Conservation (phyloP, 441 rosid species). For the Francoa sonchifolia region DNA sequence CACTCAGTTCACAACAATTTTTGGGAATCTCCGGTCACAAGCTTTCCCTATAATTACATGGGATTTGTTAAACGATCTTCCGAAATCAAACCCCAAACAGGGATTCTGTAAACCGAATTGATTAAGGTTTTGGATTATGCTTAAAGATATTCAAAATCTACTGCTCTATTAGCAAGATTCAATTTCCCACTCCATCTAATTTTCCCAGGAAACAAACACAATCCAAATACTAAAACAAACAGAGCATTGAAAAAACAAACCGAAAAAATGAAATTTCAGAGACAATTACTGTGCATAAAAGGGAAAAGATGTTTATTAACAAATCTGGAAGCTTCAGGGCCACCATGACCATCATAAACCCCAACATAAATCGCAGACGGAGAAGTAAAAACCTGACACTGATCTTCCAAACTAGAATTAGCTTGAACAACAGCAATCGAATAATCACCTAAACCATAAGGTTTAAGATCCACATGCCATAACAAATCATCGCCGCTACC, state of each 20-base stretch:
- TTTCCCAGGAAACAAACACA: neutral
- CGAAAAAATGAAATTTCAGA: too few species aligned
- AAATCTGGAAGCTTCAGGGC: constrained; percentile 83
- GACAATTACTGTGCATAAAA: constrained; percentile 41
- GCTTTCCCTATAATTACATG: too few species aligned
- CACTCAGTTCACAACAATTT: too few species aligned
- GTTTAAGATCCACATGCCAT: constrained; percentile 70
- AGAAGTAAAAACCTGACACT: constrained; percentile 66
- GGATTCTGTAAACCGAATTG: too few species aligned
- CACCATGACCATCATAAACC: constrained; percentile 89
- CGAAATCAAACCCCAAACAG: too few species aligned
- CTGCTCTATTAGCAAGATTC: too few species aligned
- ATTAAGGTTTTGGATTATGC: too few species aligned
- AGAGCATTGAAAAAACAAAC: too few species aligned
- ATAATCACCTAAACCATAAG: constrained; percentile 68
- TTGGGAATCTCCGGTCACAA: too few species aligned
- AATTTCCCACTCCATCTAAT: too few species aligned
- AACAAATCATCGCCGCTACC: constrained; percentile 45
- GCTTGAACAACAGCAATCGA: constrained; percentile 92
- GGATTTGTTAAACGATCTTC: too few species aligned
- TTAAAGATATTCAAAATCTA: too few species aligned
- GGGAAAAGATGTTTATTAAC: constrained; percentile 73
- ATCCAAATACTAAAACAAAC: neutral
- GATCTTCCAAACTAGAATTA: constrained; percentile 61
- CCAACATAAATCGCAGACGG: constrained; percentile 68